Percentiles rank a stretch among this genome's conserved stretches.
Evolutionary conservation across 2,329 filamentous ascomycete genomes (phyloP).

Genomic region (Hirsutella thompsonii): DNA sequence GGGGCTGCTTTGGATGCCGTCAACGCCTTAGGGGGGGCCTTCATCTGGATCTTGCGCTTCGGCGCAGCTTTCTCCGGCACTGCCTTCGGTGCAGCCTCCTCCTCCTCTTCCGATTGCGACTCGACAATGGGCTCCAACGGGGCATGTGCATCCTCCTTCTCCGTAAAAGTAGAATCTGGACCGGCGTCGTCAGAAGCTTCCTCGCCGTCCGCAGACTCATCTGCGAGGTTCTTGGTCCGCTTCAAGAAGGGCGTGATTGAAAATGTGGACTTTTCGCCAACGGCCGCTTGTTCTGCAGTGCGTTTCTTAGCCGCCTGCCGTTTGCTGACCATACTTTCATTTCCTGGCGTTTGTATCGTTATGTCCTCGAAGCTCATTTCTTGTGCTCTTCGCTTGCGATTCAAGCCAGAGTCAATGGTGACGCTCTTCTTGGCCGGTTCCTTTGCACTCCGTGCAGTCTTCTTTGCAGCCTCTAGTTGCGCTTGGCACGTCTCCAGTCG

Average conservation of each 20-base stretch:
- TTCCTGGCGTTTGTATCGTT: conserved; percentile 32
- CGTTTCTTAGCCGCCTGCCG: conserved; percentile 39
- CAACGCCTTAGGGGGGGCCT: conserved; percentile 1
- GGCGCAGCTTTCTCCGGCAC: neutral
- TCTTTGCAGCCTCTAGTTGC: conserved; percentile 25
- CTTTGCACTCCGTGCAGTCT: conserved; percentile 6
- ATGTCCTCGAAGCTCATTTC: conserved; percentile 32
- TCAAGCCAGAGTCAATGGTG: conserved; percentile 16
- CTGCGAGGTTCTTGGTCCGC: conserved; percentile 45
- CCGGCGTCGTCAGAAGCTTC: conserved; percentile 1
- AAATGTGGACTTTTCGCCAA: conserved; percentile 82
- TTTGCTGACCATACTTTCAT: conserved; percentile 26
- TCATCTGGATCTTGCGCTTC: conserved; percentile 6
- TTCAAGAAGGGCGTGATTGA: conserved; percentile 92
- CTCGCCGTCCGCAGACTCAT: conserved; percentile 17
- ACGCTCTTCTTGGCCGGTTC: conserved; percentile 11
- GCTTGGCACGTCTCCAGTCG: conserved; percentile 25
- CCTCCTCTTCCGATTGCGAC: conserved; percentile 16
- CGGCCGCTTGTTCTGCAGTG: conserved; percentile 33
- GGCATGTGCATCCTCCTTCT: conserved; percentile 3
- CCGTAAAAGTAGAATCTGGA: conserved; percentile 5
- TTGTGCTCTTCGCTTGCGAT: conserved; percentile 31
- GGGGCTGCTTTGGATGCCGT: conserved; percentile 7
- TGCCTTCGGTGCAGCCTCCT: conserved; percentile 8
- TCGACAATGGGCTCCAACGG: conserved; percentile 18